A percentile compares a stretch with the other conserved stretches of the same genome.
phyloP scores from a whole-genome alignment of 768 basidiomycete genomes.

The Termitomyces eurrhizus region DNA sequence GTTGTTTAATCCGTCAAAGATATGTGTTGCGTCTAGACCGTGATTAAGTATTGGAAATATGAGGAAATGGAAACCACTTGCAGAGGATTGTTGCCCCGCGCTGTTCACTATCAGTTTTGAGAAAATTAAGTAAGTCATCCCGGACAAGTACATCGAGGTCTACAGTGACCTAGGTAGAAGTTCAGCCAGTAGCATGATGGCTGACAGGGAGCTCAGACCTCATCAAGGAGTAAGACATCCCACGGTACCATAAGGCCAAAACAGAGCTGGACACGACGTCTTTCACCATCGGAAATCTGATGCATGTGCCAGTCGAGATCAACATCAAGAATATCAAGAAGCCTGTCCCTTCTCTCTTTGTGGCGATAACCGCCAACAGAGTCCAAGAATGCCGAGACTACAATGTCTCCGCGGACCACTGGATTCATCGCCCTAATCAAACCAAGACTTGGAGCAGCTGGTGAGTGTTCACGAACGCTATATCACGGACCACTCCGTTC shows the following conservation, averaged over 20 bases:
- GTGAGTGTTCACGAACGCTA: constrained; percentile 10
- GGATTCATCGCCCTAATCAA: constrained; percentile 89
- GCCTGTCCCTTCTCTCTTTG: constrained; percentile 78
- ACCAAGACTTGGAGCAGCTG: constrained; percentile 7
- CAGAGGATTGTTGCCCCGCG: constrained; percentile 89
- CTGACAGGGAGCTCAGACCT: constrained; percentile 45
- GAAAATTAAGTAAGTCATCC: constrained; percentile 83
- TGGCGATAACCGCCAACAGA: constrained; percentile 95
- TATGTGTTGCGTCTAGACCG: constrained; percentile 85
- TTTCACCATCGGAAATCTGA: constrained; percentile 92
- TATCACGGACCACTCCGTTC: constrained; percentile 81
- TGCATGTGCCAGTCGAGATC: constrained; percentile 98
- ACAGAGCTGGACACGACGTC: constrained; percentile 87
- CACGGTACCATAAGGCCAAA: constrained; percentile 95
- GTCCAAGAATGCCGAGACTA: constrained; percentile 92
- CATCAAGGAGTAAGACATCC: constrained; percentile 91
- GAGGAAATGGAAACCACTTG: constrained; percentile 27
- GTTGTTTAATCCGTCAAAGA: constrained; percentile 87
- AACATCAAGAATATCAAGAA: constrained; percentile 91
- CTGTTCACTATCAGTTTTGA: constrained; percentile 73
- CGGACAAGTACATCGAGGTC: constrained; percentile 96
- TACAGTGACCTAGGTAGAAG: constrained; percentile 73
- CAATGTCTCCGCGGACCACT: constrained; percentile 89
- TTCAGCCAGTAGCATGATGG: constrained; percentile 3
- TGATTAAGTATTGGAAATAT: constrained; percentile 3